These are phyloP conservation scores for Huntiella abstrusa DNA, from an alignment of 2,329 filamentous ascomycete genomes.

Conservation along the genomic window DNA sequence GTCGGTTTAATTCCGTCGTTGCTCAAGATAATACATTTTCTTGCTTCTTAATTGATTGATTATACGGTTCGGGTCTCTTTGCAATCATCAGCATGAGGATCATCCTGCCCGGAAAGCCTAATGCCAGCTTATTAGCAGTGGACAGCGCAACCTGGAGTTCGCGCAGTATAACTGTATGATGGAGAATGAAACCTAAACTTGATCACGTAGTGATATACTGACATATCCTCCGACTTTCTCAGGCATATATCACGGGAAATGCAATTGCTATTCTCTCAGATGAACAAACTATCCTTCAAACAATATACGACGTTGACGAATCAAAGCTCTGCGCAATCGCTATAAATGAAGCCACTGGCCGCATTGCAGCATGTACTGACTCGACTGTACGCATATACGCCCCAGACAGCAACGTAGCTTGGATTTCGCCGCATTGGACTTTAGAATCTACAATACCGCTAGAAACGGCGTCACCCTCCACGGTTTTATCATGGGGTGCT, in stretches of 20 bases:
- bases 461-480: slow-evolving; percentile 17
- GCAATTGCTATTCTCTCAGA: slow-evolving; percentile 68
- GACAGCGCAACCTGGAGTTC: slow-evolving; percentile 55
- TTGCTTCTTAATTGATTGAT: no score
- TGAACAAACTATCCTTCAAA: slow-evolving; percentile 61
- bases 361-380: slow-evolving; percentile 59
- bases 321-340: slow-evolving; percentile 51
- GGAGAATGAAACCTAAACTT: background rate
- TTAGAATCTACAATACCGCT: slow-evolving; percentile 42
- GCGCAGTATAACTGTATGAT: slow-evolving; percentile 50
- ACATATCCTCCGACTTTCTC: slow-evolving; percentile 2
- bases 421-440: slow-evolving; percentile 30
- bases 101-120: slow-evolving; percentile 62
- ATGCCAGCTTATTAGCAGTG: slow-evolving; percentile 59
- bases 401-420: slow-evolving; percentile 29
- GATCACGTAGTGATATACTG: background rate
- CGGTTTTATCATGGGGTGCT: slow-evolving; percentile 64
- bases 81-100: slow-evolving; percentile 43
- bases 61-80: no score
- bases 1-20: no score
- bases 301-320: slow-evolving; percentile 70
- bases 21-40: no score
- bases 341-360: slow-evolving; percentile 66
- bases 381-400: slow-evolving; percentile 56
- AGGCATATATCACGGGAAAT: slow-evolving; percentile 82